Evolutionary conservation across 306 rosid species (phyloP).

Genomic region (Mimosa pudica): DNA sequence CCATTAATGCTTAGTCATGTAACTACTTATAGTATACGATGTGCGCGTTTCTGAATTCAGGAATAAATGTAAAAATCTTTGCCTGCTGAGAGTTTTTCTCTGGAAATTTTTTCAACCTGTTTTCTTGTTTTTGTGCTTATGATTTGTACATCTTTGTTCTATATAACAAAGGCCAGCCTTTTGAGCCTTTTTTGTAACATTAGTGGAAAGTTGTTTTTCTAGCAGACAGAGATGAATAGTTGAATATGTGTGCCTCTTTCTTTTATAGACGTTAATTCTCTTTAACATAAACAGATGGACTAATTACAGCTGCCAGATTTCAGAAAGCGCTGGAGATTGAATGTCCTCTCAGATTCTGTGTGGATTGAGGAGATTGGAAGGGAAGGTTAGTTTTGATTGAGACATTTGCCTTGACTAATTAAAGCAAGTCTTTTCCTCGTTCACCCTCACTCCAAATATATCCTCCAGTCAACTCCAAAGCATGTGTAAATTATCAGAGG

Average conservation of each 20-base stretch:
- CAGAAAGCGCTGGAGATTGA: background rate
- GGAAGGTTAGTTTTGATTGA: background rate
- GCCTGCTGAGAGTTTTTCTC: conserved; percentile 35
- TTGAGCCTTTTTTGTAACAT: conserved; percentile 15
- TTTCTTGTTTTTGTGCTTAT: conserved; percentile 1
- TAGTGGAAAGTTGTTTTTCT: conserved; percentile 1
- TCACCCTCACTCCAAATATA: background rate
- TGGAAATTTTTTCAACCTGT: conserved; percentile 11
- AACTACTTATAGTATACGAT: conserved; percentile 34
- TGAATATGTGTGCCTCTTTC: background rate
- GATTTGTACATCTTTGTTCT: conserved; percentile 34
- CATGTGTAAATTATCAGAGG: conserved; percentile 4
- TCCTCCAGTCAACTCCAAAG: conserved; percentile 9
- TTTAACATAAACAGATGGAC: conserved; percentile 23
- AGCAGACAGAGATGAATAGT: conserved; percentile 10
- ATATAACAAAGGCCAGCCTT: conserved; percentile 28
- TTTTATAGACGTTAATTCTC: conserved; percentile 20
- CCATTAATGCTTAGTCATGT: conserved; percentile 33
- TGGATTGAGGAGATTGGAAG: background rate
- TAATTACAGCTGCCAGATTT: conserved; percentile 1
- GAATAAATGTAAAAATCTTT: conserved; percentile 44
- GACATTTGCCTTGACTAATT: background rate
- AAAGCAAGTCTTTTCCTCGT: background rate
- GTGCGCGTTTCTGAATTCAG: conserved; percentile 26
- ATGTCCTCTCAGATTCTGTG: background rate